Percentiles rank a stretch among this genome's conserved stretches.
These are phyloP conservation scores for Aureobasidium namibiae DNA, from an alignment of 2,329 filamentous ascomycete species.

Conservation along the genomic window DNA sequence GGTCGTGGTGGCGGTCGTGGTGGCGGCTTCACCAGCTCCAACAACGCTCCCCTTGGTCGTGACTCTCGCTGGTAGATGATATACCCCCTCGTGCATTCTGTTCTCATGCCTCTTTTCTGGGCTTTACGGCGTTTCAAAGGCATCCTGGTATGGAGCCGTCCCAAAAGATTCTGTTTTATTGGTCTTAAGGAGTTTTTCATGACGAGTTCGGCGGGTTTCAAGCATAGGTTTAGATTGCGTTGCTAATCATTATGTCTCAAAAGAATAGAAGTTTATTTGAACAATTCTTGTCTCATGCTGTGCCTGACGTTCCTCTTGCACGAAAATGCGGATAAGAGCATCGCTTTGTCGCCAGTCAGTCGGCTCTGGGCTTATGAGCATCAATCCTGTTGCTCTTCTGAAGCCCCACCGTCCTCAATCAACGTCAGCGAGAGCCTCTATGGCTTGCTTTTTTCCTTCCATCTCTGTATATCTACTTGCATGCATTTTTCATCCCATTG, in stretches of 20 bases:
- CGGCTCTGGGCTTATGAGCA: background rate
- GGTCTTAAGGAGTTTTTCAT: background rate
- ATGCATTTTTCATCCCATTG: too few species aligned
- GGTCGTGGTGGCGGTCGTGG: conserved; percentile 30
- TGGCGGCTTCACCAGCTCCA: conserved; percentile 43
- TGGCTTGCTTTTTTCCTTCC: too few species aligned
- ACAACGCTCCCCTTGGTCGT: conserved; percentile 50
- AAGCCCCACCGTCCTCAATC: too few species aligned
- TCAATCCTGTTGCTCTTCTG: too few species aligned
- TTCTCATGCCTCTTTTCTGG: background rate
- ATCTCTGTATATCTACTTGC: too few species aligned
- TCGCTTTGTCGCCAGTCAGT: background rate
- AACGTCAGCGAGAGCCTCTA: too few species aligned
- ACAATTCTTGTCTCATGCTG: background rate
- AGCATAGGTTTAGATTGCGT: conserved; percentile 4
- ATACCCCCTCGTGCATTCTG: background rate
- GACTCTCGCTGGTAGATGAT: conserved; percentile 48
- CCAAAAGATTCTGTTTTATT: conserved; percentile 2
- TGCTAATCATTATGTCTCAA: background rate
- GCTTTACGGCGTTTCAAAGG: conserved; percentile 1
- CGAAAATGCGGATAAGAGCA: background rate
- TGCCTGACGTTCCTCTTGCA: too few species aligned
- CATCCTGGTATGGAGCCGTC: background rate
- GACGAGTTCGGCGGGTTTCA: background rate
- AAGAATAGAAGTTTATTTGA: background rate